Percentiles rank a stretch among this genome's conserved stretches.
Conservation (phyloP, 148 eudicot species). For the Persicaria maculosa region DNA sequence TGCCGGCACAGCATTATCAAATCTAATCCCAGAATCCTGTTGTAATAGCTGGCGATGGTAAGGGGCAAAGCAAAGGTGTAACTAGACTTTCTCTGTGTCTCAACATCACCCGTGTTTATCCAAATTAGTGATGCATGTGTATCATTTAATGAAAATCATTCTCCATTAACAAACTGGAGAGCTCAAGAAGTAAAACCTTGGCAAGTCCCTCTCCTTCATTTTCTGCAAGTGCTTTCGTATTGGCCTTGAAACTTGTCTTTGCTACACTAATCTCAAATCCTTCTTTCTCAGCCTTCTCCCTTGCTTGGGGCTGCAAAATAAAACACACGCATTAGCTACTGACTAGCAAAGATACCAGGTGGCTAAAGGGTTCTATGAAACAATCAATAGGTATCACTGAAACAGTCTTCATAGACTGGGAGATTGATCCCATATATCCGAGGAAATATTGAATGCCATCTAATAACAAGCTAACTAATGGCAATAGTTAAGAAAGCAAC, state of each 20-base stretch:
- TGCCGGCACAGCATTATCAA: neutral
- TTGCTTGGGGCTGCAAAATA: slow-evolving; percentile 83
- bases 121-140: neutral
- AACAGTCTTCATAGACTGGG: neutral
- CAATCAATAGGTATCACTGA: neutral
- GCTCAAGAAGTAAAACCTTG: slow-evolving; percentile 45
- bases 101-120: neutral
- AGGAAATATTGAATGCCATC: neutral
- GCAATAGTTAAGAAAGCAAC: too few species aligned
- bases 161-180: neutral
- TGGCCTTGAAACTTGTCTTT: slow-evolving; percentile 98
- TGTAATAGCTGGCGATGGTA: neutral
- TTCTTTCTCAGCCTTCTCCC: slow-evolving; percentile 90
- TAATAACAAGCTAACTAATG: too few species aligned
- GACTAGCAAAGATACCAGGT: neutral
- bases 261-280: slow-evolving; percentile 82
- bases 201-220: slow-evolving; percentile 99
- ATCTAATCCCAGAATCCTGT: too few species aligned
- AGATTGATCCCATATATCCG: neutral
- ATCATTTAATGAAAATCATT: neutral
- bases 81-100: neutral
- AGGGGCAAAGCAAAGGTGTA: neutral
- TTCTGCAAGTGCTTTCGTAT: slow-evolving; percentile 98
- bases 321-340: slow-evolving; percentile 5
- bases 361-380: neutral